Evolutionary conservation across 176 grass and related monocot species (phyloP).

Genomic region (Puccinellia tenuiflora): DNA sequence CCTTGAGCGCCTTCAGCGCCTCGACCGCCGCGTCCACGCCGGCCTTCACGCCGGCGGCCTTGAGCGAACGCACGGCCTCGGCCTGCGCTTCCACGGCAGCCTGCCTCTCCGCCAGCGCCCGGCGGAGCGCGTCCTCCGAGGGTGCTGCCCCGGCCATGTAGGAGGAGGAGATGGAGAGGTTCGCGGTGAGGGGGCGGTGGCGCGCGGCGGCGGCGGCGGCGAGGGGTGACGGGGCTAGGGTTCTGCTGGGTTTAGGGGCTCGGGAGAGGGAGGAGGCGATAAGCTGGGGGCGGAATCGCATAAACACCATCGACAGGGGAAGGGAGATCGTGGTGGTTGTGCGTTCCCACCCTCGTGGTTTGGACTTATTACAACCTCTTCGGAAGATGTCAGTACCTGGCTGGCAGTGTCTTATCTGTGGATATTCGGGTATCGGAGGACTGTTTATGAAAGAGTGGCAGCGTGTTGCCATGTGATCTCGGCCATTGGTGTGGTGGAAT

Average conservation of each 20-base stretch:
- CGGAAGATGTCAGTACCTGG: not conserved
- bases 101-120: constrained; percentile 54
- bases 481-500: not conserved
- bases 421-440: not conserved
- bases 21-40: constrained; percentile 53
- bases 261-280: constrained; percentile 5
- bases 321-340: not conserved
- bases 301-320: constrained; percentile 20
- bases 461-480: not conserved
- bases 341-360: not conserved
- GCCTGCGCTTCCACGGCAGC: constrained; percentile 50
- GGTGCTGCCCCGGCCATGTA: constrained; percentile 31
- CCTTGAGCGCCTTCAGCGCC: constrained; percentile 55
- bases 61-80: constrained; percentile 48
- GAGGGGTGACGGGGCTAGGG: constrained; percentile 25
- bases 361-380: not conserved
- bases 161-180: not conserved
- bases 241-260: constrained; percentile 40
- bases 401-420: not conserved
- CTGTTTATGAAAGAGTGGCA: not conserved
- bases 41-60: constrained; percentile 30
- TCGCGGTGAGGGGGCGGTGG: not conserved
- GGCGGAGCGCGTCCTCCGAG: constrained; percentile 55
- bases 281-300: constrained; percentile 36
- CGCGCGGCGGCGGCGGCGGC: constrained; percentile 18